Percentiles rank a stretch among this genome's conserved stretches.
These are phyloP conservation scores for Spirogloea muscicola DNA, from an alignment of 139 green algal species.

Conservation along the genomic window DNA sequence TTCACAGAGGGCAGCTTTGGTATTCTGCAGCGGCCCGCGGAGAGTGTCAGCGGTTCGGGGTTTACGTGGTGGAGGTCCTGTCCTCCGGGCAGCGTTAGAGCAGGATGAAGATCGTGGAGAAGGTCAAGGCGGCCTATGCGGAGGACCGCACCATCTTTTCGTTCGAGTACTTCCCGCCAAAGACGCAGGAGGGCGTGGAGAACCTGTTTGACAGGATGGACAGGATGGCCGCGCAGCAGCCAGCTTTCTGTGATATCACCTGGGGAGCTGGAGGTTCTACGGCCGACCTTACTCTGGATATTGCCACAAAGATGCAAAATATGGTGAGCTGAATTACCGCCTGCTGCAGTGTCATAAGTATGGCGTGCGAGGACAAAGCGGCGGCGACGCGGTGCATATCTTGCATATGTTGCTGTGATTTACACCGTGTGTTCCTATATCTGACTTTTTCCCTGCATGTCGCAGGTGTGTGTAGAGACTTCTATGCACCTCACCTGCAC, in stretches of 20 bases:
- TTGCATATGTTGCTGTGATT: not conserved
- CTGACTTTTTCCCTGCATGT: not conserved
- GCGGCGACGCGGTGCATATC: not conserved
- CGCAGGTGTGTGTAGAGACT: conserved; percentile 87
- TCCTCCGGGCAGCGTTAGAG: too few relatives aligned
- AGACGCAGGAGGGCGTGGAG: conserved; percentile 88
- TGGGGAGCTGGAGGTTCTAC: conserved; percentile 95
- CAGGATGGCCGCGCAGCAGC: conserved; percentile 75
- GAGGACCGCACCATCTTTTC: conserved; percentile 78
- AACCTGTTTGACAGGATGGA: conserved; percentile 89
- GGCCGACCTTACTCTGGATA: conserved; percentile 90
- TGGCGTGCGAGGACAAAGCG: too few relatives aligned
- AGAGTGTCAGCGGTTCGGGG: too few relatives aligned
- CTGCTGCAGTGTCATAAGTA: too few relatives aligned
- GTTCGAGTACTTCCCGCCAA: conserved; percentile 95
- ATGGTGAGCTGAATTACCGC: conserved; percentile 56
- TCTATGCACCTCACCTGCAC: conserved; percentile 99
- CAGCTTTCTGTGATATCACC: conserved; percentile 96
- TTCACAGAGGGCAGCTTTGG: too few relatives aligned
- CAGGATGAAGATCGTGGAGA: conserved; percentile 91
- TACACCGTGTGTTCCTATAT: not conserved
- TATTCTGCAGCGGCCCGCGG: too few relatives aligned
- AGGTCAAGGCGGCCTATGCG: conserved; percentile 70
- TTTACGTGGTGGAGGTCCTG: too few relatives aligned
- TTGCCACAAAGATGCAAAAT: conserved; percentile 91